Percentiles rank a stretch among this genome's conserved stretches.
phyloP scores from a whole-genome alignment of 768 basidiomycete genomes.

The Tremella fuciformis region DNA sequence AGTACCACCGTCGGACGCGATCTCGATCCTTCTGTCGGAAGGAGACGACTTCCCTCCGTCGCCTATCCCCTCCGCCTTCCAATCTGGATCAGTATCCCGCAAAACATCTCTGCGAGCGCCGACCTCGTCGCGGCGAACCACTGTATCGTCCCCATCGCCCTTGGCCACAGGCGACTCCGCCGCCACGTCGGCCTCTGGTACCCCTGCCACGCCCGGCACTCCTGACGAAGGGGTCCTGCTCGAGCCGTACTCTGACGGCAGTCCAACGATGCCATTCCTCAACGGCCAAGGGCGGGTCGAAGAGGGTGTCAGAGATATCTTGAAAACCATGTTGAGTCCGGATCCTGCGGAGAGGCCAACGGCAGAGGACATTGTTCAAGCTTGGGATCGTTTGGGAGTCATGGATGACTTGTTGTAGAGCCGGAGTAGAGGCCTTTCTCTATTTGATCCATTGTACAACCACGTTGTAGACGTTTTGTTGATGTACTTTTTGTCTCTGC shows the following conservation, averaged over 20 bases:
- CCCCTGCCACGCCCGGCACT: conserved; percentile 1
- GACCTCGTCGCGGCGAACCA: neutral
- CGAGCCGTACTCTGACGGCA: conserved; percentile 31
- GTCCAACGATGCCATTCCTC: conserved; percentile 30
- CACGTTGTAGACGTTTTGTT: no score
- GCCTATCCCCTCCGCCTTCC: neutral
- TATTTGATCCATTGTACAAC: no score
- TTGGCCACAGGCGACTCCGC: neutral
- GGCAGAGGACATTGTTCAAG: conserved; percentile 15
- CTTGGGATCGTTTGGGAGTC: conserved; percentile 10
- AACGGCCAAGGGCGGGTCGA: conserved; percentile 30
- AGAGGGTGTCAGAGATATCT: conserved; percentile 20
- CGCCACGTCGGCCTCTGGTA: neutral
- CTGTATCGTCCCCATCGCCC: conserved; percentile 1
- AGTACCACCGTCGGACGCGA: conserved; percentile 9
- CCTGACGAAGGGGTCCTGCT: neutral
- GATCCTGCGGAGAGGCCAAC: conserved; percentile 24
- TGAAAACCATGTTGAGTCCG: conserved; percentile 34
- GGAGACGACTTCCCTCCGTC: neutral
- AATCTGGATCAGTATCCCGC: neutral
- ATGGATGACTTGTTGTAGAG: conserved; percentile 2
- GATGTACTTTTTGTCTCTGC: no score
- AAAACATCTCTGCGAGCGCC: neutral
- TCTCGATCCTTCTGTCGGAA: conserved; percentile 13
- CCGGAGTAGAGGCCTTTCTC: neutral